A percentile compares a stretch with the other conserved stretches of the same genome.
Evolutionary conservation across 2,329 filamentous ascomycete genomes (phyloP).

Genomic region (Hirsutella minnesotensis): DNA sequence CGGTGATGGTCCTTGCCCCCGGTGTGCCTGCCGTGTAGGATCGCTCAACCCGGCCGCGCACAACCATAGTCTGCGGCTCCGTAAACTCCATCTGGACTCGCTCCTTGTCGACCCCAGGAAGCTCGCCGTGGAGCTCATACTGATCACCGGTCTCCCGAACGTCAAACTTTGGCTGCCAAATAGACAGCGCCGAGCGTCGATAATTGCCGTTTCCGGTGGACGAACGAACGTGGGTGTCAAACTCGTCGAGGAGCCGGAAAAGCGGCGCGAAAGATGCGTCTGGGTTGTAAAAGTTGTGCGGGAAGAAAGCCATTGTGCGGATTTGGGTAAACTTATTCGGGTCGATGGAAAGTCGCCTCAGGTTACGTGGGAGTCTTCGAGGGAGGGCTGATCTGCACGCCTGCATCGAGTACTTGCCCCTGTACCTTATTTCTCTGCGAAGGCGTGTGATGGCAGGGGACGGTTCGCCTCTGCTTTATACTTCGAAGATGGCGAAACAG

Average conservation of each 20-base stretch:
- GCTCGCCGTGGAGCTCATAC: conserved; percentile 72
- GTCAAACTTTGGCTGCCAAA: conserved; percentile 70
- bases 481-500: no score
- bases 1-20: conserved; percentile 24
- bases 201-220: conserved; percentile 13
- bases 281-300: conserved; percentile 34
- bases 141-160: conserved; percentile 54
- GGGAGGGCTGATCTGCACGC: conserved; percentile 12
- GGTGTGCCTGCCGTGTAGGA: conserved; percentile 43
- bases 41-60: conserved; percentile 60
- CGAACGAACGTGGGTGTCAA: conserved; percentile 42
- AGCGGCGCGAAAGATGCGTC: conserved; percentile 45
- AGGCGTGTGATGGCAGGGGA: no score
- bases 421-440: no score
- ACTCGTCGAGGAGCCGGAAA: conserved; percentile 54
- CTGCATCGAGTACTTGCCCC: no score
- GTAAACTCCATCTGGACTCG: conserved; percentile 69
- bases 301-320: conserved; percentile 49
- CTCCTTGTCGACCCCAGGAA: conserved; percentile 64
- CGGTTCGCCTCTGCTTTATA: no score
- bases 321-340: conserved; percentile 10
- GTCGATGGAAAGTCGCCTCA: conserved; percentile 14
- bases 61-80: conserved; percentile 59
- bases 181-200: conserved; percentile 20
- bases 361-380: conserved; percentile 13